Conservation (phyloP, 345 rosid species). For the Hypericum perforatum region DNA sequence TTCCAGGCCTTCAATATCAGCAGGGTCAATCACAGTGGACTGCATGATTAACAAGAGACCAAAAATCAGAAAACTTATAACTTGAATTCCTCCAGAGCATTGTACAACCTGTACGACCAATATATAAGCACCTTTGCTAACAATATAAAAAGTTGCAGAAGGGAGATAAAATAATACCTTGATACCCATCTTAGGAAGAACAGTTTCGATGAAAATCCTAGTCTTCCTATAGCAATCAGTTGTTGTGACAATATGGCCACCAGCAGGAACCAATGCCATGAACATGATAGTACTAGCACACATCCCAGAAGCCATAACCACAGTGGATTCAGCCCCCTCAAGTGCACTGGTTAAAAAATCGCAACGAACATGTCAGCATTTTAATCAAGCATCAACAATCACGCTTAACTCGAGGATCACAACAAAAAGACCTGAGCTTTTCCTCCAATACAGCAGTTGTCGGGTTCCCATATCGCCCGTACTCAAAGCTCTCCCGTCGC, state of each 20-base stretch:
- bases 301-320: slow-evolving; percentile 97
- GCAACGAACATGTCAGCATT: neutral
- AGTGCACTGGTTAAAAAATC: slow-evolving; percentile 51
- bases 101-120: neutral
- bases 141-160: neutral
- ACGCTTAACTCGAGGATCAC: slow-evolving; percentile 5
- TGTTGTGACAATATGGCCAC: slow-evolving; percentile 91
- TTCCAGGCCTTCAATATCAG: slow-evolving; percentile 70
- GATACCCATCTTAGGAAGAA: slow-evolving; percentile 93
- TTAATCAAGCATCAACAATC: neutral
- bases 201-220: slow-evolving; percentile 81
- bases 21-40: slow-evolving; percentile 95
- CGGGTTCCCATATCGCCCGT: slow-evolving; percentile 98
- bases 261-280: slow-evolving; percentile 93
- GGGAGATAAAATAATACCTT: slow-evolving; percentile 28
- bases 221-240: slow-evolving; percentile 95
- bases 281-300: slow-evolving; percentile 88
- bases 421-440: slow-evolving; percentile 58
- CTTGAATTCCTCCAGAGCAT: neutral
- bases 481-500: slow-evolving; percentile 72
- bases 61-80: neutral
- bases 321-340: slow-evolving; percentile 91
- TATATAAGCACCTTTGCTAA: neutral
- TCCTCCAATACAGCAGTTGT: slow-evolving; percentile 76
- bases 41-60: slow-evolving; percentile 21